phyloP scores from a whole-genome alignment of 768 basidiomycete genomes.

The Phylloporus sp. region DNA sequence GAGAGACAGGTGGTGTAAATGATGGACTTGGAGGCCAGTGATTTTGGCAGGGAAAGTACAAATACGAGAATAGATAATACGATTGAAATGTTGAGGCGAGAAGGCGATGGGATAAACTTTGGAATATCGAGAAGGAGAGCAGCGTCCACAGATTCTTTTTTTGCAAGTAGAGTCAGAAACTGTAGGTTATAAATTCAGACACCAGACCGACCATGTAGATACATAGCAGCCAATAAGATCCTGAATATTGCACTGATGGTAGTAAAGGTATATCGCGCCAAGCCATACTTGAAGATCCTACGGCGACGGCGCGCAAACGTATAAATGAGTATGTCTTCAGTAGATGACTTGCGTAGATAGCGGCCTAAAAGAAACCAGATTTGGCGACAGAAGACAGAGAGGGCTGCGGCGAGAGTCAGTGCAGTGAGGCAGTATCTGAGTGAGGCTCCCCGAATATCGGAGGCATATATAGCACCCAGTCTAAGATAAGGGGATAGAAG shows the following conservation, averaged over 20 bases:
- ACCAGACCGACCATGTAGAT: constrained; percentile 56
- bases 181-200: background rate
- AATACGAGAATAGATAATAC: constrained; percentile 41
- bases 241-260: constrained; percentile 42
- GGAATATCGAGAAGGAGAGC: constrained; percentile 47
- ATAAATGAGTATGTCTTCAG: constrained; percentile 64
- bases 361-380: constrained; percentile 77
- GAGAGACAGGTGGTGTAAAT: constrained; percentile 60
- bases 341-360: constrained; percentile 60
- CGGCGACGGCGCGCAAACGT: constrained; percentile 53
- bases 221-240: constrained; percentile 54
- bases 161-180: constrained; percentile 9
- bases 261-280: constrained; percentile 45
- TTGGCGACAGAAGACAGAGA: constrained; percentile 61
- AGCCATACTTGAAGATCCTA: constrained; percentile 43
- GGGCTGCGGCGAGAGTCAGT: constrained; percentile 49
- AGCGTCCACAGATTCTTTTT: constrained; percentile 55
- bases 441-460: constrained; percentile 42
- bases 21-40: constrained; percentile 51
- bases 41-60: constrained; percentile 52
- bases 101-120: constrained; percentile 27
- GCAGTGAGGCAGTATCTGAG: constrained; percentile 48
- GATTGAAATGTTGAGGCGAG: constrained; percentile 40
- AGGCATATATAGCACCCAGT: constrained; percentile 62
- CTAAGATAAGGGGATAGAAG: constrained; percentile 67